A percentile compares a stretch with the other conserved stretches of the same genome.
These are phyloP conservation scores for Solanum phureja DNA, from an alignment of 257 asterid species.

Conservation along the genomic window DNA sequence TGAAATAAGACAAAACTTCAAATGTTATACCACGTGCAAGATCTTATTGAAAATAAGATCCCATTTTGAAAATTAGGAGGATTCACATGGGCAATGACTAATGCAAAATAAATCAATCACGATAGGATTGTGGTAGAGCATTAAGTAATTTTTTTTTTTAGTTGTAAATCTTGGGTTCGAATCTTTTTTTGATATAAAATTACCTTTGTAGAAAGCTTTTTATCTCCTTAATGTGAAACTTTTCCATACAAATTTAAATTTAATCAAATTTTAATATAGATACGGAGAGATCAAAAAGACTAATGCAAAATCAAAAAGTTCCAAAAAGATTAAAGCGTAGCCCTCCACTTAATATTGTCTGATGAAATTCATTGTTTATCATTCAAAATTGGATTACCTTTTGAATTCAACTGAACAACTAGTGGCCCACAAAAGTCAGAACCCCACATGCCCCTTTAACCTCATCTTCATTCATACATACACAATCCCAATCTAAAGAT, in stretches of 20 bases:
- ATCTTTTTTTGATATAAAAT: no score
- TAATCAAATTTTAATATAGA: no score
- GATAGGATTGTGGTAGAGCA: no score
- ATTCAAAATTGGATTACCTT: neutral
- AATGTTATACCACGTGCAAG: neutral
- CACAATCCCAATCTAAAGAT: neutral
- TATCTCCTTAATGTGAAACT: no score
- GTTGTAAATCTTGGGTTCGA: no score
- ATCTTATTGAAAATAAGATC: neutral
- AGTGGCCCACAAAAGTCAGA: neutral
- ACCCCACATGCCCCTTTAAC: neutral
- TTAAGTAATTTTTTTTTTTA: no score
- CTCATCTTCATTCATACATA: neutral
- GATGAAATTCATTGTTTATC: neutral
- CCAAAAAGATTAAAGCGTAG: neutral
- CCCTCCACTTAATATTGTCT: neutral
- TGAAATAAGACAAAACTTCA: neutral
- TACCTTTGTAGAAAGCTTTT: no score
- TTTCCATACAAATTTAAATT: rapidly evolving
- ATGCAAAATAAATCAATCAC: no score
- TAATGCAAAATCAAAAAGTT: neutral
- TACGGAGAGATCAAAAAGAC: no score
- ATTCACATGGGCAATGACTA: neutral
- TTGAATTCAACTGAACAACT: neutral
- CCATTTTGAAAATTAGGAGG: neutral